Evolutionary conservation across 2,329 filamentous ascomycete species (phyloP), one percentile per base, ranked within the genome.

Genomic region (Botryosphaeria agaves): DNA sequence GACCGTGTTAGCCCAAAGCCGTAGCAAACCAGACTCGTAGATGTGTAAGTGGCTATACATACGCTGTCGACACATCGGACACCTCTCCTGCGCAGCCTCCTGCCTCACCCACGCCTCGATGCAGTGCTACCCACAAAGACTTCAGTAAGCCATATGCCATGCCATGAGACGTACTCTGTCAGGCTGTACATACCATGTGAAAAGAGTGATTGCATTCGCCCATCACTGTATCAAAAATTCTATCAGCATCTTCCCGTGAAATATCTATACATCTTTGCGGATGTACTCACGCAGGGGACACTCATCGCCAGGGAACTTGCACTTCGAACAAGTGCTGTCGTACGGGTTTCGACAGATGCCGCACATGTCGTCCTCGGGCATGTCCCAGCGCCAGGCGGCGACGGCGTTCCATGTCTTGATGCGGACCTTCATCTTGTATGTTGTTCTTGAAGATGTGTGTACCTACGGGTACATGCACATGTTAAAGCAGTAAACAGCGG

Each of bases 321-420:
- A 98, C 32, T 84, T 91, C 28, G 89, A 85, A 61, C 89, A 98
- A 16, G 89, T 95, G 35, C 85, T 87, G 52, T 98, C 89, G 51
- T 95, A 98, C 47, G 93, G 81, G 38, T 92, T 85, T 51, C 92
- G 87, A 57, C 89, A 98, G 59, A 98, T 98, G 45, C 89, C 89
- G 46, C 89, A 98, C 38, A 95, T 85, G 51, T 98, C 87, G 58
- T 94, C 87, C 45, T 93, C 84, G 15, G 87, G 84, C 47, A 95
- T 81, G 52, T 95, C 82, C 89, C 89, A 98, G 40, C 82, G 76
- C 89, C 89, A 98, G 32, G 84, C 87, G 12, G 89, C 89, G 38
- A 98, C 83, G 3, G 84, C 80, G 46, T 89, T 78, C 83, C 87
- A 95, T 50, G 82, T 72, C 47, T 77, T 81, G 57, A 95, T 89